A percentile compares a stretch with the other conserved stretches of the same genome.
These are phyloP conservation scores for Auriscalpium microsporum DNA, from an alignment of 768 basidiomycete genomes.

Conservation along the genomic window DNA sequence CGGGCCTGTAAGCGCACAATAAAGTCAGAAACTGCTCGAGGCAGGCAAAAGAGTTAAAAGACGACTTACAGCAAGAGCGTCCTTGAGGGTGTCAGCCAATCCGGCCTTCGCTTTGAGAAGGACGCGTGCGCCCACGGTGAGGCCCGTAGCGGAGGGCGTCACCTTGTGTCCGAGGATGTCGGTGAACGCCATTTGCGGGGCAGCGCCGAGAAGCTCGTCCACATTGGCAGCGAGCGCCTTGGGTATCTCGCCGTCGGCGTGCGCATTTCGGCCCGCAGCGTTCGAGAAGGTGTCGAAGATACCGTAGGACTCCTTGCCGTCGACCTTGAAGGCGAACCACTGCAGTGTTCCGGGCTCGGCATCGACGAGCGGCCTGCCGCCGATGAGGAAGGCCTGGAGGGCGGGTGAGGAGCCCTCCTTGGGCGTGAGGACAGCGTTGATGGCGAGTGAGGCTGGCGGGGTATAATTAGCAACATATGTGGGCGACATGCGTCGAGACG, in stretches of 20 bases:
- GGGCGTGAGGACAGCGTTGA: neutral
- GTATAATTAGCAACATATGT: too few species aligned
- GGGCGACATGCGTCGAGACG: too few species aligned
- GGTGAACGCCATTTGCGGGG: neutral
- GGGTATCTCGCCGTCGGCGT: neutral
- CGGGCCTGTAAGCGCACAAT: too few species aligned
- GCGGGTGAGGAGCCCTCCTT: neutral
- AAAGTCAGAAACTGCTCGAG: too few species aligned
- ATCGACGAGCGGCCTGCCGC: neutral
- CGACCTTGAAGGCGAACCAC: neutral
- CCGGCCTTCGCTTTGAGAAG: neutral
- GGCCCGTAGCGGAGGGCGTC: neutral
- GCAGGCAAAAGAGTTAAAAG: too few species aligned
- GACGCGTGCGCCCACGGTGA: neutral
- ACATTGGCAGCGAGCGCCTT: neutral
- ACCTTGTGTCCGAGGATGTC: neutral
- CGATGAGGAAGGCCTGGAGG: neutral
- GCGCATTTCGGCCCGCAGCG: neutral
- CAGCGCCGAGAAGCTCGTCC: neutral
- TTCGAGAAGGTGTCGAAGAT: neutral
- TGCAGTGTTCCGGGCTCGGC: neutral
- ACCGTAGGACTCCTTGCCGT: neutral
- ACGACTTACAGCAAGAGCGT: too few species aligned
- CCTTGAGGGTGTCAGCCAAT: too few species aligned
- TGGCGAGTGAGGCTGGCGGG: neutral